Evolutionary conservation across 1,139 yeast species (phyloP).

Genomic region (Sporopachydermia cereana): DNA sequence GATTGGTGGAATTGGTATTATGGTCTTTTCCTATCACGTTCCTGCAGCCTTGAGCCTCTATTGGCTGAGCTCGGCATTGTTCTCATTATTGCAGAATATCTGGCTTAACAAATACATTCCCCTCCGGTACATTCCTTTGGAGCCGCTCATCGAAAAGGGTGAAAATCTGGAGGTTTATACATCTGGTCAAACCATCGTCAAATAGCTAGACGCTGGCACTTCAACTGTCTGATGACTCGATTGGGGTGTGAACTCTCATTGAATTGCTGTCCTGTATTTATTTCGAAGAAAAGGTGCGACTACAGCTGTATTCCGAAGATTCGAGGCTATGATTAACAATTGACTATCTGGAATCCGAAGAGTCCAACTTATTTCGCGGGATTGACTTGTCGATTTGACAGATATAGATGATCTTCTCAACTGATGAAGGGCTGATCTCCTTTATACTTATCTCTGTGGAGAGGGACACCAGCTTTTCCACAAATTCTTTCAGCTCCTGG

Average conservation of each 20-base stretch:
- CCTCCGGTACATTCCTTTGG: slow-evolving; percentile 12
- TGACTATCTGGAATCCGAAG: too few relatives aligned
- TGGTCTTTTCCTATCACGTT: slow-evolving; percentile 79
- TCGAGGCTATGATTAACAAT: too few relatives aligned
- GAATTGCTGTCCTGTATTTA: too few relatives aligned
- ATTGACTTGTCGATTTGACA: too few relatives aligned
- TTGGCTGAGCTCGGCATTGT: slow-evolving; percentile 79
- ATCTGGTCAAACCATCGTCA: too few relatives aligned
- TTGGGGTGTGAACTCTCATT: too few relatives aligned
- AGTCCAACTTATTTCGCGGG: too few relatives aligned
- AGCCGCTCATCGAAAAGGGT: neutral
- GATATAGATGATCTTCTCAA: neutral
- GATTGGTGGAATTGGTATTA: slow-evolving; percentile 64
- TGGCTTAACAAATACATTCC: slow-evolving; percentile 62
- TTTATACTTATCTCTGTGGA: neutral
- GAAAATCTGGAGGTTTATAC: neutral
- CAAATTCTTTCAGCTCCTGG: neutral
- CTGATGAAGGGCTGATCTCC: neutral
- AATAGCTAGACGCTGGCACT: too few relatives aligned
- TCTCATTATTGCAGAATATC: slow-evolving; percentile 64
- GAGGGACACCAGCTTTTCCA: neutral
- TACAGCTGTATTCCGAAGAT: too few relatives aligned
- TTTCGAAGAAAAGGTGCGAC: too few relatives aligned
- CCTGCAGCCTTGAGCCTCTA: slow-evolving; percentile 71
- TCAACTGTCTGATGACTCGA: too few relatives aligned